Conservation (phyloP, 768 basidiomycete genomes). For the Leccinum barrowsii region DNA sequence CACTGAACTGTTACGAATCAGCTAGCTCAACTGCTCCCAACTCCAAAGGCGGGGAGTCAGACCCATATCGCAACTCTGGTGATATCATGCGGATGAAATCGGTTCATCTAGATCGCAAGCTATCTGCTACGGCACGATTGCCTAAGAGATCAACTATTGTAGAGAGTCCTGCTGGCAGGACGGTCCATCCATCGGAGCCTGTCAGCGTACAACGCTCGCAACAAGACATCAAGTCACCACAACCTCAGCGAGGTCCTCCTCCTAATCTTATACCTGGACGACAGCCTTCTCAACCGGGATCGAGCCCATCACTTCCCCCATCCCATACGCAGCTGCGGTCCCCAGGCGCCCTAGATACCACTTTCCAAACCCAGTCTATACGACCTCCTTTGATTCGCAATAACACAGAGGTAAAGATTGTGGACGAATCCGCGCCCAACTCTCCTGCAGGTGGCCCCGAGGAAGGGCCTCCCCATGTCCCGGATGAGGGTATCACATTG, state of each 20-base stretch:
- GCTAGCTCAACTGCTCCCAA: conserved; percentile 33
- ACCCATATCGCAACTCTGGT: conserved; percentile 80
- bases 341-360: conserved; percentile 34
- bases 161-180: conserved; percentile 88
- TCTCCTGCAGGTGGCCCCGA: conserved; percentile 58
- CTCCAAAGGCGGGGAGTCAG: conserved; percentile 44
- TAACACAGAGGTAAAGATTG: conserved; percentile 85
- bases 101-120: conserved; percentile 90
- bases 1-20: conserved; percentile 13
- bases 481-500: conserved; percentile 85
- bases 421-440: conserved; percentile 74
- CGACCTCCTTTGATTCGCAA: conserved; percentile 72
- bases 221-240: conserved; percentile 38
- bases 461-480: conserved; percentile 36
- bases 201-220: conserved; percentile 45
- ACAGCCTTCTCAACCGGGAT: conserved; percentile 32
- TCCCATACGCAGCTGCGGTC: conserved; percentile 40
- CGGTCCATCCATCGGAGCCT: conserved; percentile 70
- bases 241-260: conserved; percentile 38
- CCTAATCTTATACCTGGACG: conserved; percentile 35
- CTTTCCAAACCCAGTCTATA: conserved; percentile 41
- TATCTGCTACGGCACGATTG: conserved; percentile 87
- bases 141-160: conserved; percentile 95
- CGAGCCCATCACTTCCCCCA: conserved; percentile 31
- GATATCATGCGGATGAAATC: conserved; percentile 96